Evolutionary conservation across 1,284 basidiomycete genomes (phyloP), one percentile per base, ranked within the genome.

Genomic region (Marasmius sp.): DNA sequence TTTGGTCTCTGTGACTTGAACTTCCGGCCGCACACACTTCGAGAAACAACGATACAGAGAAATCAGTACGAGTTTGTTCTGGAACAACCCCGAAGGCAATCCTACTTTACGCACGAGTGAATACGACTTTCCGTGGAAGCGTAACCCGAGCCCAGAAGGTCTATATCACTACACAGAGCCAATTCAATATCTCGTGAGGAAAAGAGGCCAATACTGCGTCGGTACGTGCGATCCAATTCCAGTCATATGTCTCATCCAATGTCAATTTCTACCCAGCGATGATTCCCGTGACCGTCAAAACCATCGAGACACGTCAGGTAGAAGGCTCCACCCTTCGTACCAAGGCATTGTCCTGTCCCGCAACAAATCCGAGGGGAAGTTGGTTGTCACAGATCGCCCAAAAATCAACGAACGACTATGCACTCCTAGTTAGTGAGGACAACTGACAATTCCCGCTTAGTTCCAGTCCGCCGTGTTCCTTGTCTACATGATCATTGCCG

Each of bases 361-460:
- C 68, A 98, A 98, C 75, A 87, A 83, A 2, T 98, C 98, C 73
- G 78, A 91, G 43, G 97, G 97, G 39, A 86, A 93, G 73, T 82
- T 99, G 18, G 87, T 97, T 3, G 95, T 96, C 3, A 86, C 92
- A 1, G 97, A 99, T 74, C 97, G 98, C 73, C 97, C 97, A n/a
- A 99, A 99, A 85, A 92, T 98, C 70, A 89, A 87, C 64, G 94
- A 97, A 73, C 72, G 92, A 79, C 11, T 54, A 7, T 11, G 14
- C 8, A 48, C 58, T 18, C 41, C 39, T 43, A 55, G 54, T 22
- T 37, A 59, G 62, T 43, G 36, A 34, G 51, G 18, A 27, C 60
- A 52, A 16, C 57, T 52, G 18, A 49, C 33, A 33, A 51, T 10
- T 48, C 18, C 57, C 45, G 38, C 27, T 16, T 52, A 96, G 93